These are phyloP conservation scores for Lichenothelia convexa DNA, from an alignment of 495 filamentous ascomycete genomes.

Conservation along the genomic window DNA sequence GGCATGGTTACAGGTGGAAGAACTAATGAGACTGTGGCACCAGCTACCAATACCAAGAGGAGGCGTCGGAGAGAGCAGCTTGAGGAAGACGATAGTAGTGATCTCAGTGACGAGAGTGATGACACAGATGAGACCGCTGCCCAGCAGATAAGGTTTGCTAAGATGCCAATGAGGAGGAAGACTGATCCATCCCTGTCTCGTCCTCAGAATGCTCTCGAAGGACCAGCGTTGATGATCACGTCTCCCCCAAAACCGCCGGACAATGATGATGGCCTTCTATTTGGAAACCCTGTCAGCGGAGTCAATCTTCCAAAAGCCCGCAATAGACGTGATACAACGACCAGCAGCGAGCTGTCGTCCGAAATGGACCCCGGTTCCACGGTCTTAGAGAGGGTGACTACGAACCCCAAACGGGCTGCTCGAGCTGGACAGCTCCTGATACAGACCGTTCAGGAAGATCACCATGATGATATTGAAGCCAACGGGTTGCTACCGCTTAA, in stretches of 20 bases:
- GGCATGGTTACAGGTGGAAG: slow-evolving; percentile 62
- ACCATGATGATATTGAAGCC: slow-evolving; percentile 16
- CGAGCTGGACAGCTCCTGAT: slow-evolving; percentile 32
- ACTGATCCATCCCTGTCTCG: slow-evolving; percentile 68
- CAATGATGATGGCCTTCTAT: slow-evolving; percentile 26
- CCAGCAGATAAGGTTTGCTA: slow-evolving; percentile 84
- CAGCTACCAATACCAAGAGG: slow-evolving; percentile 32
- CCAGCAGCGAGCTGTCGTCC: slow-evolving; percentile 81
- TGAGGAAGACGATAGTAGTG: slow-evolving; percentile 93
- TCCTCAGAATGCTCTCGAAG: slow-evolving; percentile 26
- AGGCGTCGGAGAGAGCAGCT: slow-evolving; percentile 48
- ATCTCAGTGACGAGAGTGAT: slow-evolving; percentile 90
- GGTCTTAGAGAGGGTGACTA: slow-evolving; percentile 40
- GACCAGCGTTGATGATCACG: slow-evolving; percentile 19
- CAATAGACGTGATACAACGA: slow-evolving; percentile 65
- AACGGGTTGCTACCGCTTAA: too few relatives aligned
- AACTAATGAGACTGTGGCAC: slow-evolving; percentile 51
- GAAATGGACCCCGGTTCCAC: slow-evolving; percentile 68
- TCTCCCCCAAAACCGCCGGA: slow-evolving; percentile 28
- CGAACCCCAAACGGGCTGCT: slow-evolving; percentile 31
- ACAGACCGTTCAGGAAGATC: slow-evolving; percentile 23
- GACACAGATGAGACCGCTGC: slow-evolving; percentile 39
- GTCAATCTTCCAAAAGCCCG: slow-evolving; percentile 58
- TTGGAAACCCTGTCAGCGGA: slow-evolving; percentile 60
- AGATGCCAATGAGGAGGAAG: slow-evolving; percentile 77